These are phyloP conservation scores for Phaeotremella skinneri DNA, from an alignment of 768 basidiomycete genomes.

Conservation along the genomic window DNA sequence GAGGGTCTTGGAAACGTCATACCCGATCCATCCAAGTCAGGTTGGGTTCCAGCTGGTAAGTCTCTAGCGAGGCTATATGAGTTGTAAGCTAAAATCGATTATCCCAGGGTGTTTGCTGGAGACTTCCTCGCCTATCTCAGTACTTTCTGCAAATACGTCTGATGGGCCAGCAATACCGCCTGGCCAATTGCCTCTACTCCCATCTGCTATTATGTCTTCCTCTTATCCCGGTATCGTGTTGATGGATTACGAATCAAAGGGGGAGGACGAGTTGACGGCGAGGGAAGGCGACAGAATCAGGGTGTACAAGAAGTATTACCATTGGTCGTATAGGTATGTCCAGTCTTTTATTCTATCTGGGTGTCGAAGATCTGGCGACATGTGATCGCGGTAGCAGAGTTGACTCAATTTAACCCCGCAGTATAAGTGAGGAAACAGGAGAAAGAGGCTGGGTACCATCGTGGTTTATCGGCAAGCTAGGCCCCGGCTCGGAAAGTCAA, in stretches of 20 bases:
- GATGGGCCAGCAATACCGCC: conserved; percentile 29
- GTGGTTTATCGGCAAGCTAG: conserved; percentile 92
- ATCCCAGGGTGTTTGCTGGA: conserved; percentile 73
- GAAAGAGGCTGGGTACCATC: conserved; percentile 98
- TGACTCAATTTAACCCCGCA: conserved; percentile 46
- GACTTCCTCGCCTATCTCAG: conserved; percentile 83
- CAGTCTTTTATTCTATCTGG: background rate
- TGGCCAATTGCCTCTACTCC: conserved; percentile 65
- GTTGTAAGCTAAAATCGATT: background rate
- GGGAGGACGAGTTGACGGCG: conserved; percentile 85
- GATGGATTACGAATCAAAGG: conserved; percentile 94
- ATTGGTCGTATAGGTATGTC: conserved; percentile 66
- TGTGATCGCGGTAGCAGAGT: background rate
- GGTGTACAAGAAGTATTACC: conserved; percentile 97
- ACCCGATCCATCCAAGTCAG: conserved; percentile 75
- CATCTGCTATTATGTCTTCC: conserved; percentile 88
- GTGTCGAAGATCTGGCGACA: conserved; percentile 11
- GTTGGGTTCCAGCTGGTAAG: conserved; percentile 92
- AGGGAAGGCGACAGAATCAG: conserved; percentile 82
- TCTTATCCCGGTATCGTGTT: conserved; percentile 94
- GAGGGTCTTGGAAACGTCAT: conserved; percentile 73
- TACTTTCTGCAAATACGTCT: conserved; percentile 58
- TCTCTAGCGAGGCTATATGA: background rate
- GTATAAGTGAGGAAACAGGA: conserved; percentile 88
- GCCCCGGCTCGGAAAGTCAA: conserved; percentile 1